A percentile compares a stretch with the other conserved stretches of the same genome.
phyloP scores from a whole-genome alignment of 2,329 filamentous ascomycete species.

The Neonectria magnoliae region DNA sequence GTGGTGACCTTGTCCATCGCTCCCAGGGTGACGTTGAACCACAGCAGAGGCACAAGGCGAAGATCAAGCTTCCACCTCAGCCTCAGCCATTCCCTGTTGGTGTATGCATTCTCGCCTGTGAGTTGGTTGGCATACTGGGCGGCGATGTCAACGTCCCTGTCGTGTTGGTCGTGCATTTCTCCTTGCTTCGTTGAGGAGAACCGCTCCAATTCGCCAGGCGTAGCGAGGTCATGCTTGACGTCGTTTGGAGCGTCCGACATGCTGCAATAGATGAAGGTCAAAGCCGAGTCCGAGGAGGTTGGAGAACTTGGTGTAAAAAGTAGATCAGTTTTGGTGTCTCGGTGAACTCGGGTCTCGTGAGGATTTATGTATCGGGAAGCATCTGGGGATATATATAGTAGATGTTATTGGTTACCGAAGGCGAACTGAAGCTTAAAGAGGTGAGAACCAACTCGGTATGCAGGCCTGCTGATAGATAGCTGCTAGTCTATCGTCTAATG shows the following conservation, averaged over 20 bases:
- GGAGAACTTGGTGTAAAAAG: background rate
- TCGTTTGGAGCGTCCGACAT: slow-evolving; percentile 8
- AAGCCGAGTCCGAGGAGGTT: background rate
- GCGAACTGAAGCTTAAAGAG: background rate
- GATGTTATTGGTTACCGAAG: background rate
- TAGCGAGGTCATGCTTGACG: background rate
- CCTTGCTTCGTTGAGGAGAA: background rate
- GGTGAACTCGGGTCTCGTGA: background rate
- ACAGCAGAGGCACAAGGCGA: slow-evolving; percentile 36
- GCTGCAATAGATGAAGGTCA: background rate
- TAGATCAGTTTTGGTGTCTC: background rate
- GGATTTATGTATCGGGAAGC: background rate
- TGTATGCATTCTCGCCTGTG: slow-evolving; percentile 14
- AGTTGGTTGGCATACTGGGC: slow-evolving; percentile 14
- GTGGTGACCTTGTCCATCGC: slow-evolving; percentile 48
- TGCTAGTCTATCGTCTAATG: background rate
- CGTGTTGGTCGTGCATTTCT: background rate
- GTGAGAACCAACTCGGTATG: background rate
- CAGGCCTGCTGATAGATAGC: background rate
- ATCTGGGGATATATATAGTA: background rate
- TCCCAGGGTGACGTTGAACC: slow-evolving; percentile 41
- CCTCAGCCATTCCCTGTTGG: slow-evolving; percentile 22
- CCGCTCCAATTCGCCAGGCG: background rate
- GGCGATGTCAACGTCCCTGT: slow-evolving; percentile 10
- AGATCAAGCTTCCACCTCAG: slow-evolving; percentile 37